These are phyloP conservation scores for Ceratocystis papillata DNA, from an alignment of 2,329 filamentous ascomycete genomes.

Conservation along the genomic window DNA sequence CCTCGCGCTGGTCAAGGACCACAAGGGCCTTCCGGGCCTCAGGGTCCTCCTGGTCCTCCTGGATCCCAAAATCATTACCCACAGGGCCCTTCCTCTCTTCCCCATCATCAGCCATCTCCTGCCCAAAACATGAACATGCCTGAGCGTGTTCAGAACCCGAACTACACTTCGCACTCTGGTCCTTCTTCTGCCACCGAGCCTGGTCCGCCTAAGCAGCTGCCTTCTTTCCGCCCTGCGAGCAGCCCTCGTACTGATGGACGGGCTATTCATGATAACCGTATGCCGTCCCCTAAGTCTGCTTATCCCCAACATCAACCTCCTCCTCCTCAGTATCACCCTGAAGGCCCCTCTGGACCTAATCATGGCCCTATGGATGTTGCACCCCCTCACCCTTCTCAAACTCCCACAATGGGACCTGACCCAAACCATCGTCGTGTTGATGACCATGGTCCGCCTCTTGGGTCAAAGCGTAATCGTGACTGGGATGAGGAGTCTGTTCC, in stretches of 20 bases:
- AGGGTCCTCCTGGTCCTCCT: constrained; percentile 33
- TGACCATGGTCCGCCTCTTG: constrained; percentile 69
- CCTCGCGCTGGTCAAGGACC: constrained; percentile 26
- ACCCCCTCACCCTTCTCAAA: constrained; percentile 41
- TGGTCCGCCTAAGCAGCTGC: constrained; percentile 29
- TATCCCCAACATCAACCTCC: constrained; percentile 64
- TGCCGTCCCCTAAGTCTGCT: constrained; percentile 80
- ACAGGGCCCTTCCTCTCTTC: constrained; percentile 20
- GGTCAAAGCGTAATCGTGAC: constrained; percentile 75
- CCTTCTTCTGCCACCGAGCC: constrained; percentile 23
- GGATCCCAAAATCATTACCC: constrained; percentile 39
- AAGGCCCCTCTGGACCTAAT: constrained; percentile 35
- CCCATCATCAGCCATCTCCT: constrained; percentile 31
- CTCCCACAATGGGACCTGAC: constrained; percentile 48
- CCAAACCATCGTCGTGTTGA: constrained; percentile 49
- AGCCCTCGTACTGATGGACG: constrained; percentile 78
- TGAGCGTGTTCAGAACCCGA: constrained; percentile 47
- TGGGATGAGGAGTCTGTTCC: constrained; percentile 75
- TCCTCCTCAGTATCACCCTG: constrained; percentile 52
- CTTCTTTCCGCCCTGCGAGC: constrained; percentile 59
- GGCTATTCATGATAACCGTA: constrained; percentile 69
- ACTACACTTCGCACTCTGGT: constrained; percentile 44
- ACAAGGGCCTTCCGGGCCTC: constrained; percentile 28
- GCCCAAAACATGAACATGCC: constrained; percentile 32
- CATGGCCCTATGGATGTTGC: constrained; percentile 54